Base-by-base conservation (phyloP, 2,329 filamentous ascomycete genomes). In the Xylariaceae sp. region DNA sequence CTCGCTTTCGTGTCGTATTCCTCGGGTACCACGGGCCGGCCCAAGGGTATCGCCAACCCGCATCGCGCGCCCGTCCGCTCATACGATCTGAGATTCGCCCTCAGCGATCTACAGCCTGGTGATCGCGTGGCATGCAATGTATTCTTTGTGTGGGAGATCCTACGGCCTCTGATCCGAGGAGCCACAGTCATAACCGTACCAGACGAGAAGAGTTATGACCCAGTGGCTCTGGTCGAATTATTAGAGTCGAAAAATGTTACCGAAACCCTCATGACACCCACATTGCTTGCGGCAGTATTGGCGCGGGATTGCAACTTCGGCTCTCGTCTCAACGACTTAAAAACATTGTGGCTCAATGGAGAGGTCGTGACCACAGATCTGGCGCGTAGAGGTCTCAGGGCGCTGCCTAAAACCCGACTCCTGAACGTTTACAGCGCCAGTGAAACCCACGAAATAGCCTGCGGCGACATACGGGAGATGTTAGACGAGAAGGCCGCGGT, bases 81-180 rank as follows among this genome's bases (percentile, higher is more conserved):
- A 5, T 92, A 92, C 70, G 78, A 90, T 66, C 73, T 90, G 63
- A 79, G 89, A 72, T 92, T 92, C 68, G 78, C 76, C 8, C 73
- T 92, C 53, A 88, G 85, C 64, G 86, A 92, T 70, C 76, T 90
- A 2, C 74, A 80, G 15, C 86, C 86, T 0, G 88, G 88, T 13
- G 89, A 92, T 66, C 83, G 89, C 5, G 88, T 92, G 9, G 89
- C 89, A n/a, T 92, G 89, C 75, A 93, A 92, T 77, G 89, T 92
- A 60, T 93, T 92, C 73, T 93, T 93, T 70, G 81, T 92, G 51
- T 93, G 89, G 89, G 89, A 93, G 72, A 92, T 92, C 58, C 73
- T 93, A 57, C 87, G 89, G 4, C 89, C 89, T 7, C 77, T 93
- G 50, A 71, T 93, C 57, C 82, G 89, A 57, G 89, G 89, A 66